Conservation (phyloP, 2,329 filamentous ascomycete species). For the Colletotrichum sp. region DNA sequence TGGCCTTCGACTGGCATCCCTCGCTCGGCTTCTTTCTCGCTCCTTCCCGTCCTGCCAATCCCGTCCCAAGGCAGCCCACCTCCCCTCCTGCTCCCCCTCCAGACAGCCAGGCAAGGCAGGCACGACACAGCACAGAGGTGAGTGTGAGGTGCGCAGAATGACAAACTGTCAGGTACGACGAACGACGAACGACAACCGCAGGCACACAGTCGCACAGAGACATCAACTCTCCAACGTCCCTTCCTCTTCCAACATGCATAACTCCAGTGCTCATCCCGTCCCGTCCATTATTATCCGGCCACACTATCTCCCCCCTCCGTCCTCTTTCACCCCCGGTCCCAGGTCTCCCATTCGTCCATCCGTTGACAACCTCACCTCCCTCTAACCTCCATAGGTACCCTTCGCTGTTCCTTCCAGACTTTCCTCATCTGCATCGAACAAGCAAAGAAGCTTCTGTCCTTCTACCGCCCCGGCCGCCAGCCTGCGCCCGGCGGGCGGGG, state of each 20-base stretch:
- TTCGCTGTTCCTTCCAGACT: not conserved
- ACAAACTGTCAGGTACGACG: not conserved
- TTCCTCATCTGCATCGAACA: not conserved
- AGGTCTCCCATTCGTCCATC: not conserved
- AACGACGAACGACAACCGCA: not conserved
- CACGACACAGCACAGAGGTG: not conserved
- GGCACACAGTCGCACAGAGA: not conserved
- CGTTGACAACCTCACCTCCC: not conserved
- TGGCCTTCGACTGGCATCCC: not conserved
- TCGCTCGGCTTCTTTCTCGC: not conserved
- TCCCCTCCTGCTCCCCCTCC: not conserved
- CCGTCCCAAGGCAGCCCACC: not conserved
- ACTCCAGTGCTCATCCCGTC: not conserved
- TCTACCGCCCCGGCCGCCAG: not conserved
- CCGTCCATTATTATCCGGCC: not conserved
- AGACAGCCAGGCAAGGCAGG: not conserved
- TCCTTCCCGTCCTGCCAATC: not conserved
- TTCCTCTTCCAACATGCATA: not conserved
- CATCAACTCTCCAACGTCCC: not conserved
- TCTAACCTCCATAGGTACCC: not conserved
- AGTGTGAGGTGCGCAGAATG: not conserved
- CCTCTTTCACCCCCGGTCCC: not conserved
- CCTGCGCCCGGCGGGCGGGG: too few species aligned
- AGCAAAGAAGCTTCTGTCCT: constrained; percentile 1
- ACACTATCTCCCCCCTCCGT: not conserved